Evolutionary conservation across 2,329 filamentous ascomycete genomes (phyloP), one percentile per base, ranked within the genome.

Genomic region (Colletotrichum filicis): DNA sequence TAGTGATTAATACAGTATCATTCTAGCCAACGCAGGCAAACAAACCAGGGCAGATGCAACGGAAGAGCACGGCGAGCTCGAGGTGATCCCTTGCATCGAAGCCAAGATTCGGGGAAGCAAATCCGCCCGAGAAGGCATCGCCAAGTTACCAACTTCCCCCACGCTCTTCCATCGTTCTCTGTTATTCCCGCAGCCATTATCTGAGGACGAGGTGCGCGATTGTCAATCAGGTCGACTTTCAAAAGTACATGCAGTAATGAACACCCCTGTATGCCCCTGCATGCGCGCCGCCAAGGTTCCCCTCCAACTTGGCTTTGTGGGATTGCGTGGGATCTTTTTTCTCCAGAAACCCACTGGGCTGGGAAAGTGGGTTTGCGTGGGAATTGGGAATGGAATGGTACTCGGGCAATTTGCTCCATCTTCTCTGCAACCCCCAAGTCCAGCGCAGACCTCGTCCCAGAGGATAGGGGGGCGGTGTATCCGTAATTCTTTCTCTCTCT

Each of bases 21-120:
- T 42, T 42, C 5, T 42, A 19, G 37, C 14, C 37, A 42, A 42
- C 37, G 16, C 37, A 42, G 16, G 37, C 37, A 52, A 57, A 22
- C 52, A 32, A 46, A 35, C 63, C 16, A 42, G 37, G 28, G 32
- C 26, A 24, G 63, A 30, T 19, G 28, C 28, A 32, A 30, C 14
- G 16, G 16, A 28, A 12, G 37, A 37, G 28, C 11, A 14, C n/a
- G 30, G 35, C 53, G 60, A 60, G 65, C 56, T 67, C 35, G 56
- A n/a, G 5, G 65, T 24, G 37, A 16, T 19, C 37, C 11, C 49
- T 26, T 52, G 56, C 37, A 60, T 46, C n/a, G 5, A 52, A 61
- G 65, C 65, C 65, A 67, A 67, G 65, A 53, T 37, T 30, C 55
- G 56, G 22, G 28, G 56, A 35, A 19, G 49, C 24, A 63, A 49